A percentile compares a stretch with the other conserved stretches of the same genome.
phyloP scores from a whole-genome alignment of 208 protist genomes.

The Eutreptiella sp. region DNA sequence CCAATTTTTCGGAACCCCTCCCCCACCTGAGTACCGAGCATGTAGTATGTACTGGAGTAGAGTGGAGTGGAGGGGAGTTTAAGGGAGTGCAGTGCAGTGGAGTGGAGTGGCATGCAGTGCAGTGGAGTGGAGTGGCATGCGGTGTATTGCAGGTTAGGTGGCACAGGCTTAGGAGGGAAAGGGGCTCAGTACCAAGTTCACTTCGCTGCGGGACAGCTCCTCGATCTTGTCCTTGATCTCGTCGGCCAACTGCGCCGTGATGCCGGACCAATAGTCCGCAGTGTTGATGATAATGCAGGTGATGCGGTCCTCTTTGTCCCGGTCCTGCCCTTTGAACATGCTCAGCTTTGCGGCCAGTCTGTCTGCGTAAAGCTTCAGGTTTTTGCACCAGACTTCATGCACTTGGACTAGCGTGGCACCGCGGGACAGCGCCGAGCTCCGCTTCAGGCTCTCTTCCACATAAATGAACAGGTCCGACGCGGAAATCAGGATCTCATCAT shows the following conservation, averaged over 20 bases:
- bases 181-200: too few species aligned
- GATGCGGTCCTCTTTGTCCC: slow-evolving; percentile 37
- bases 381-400: slow-evolving; percentile 63
- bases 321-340: background rate
- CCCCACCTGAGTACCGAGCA: too few species aligned
- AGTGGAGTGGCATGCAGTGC: too few species aligned
- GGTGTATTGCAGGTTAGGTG: too few species aligned
- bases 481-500: slow-evolving; percentile 58
- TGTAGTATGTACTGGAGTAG: too few species aligned
- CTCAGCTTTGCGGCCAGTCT: background rate
- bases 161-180: too few species aligned
- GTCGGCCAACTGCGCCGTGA: slow-evolving; percentile 57
- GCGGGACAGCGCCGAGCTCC: slow-evolving; percentile 64
- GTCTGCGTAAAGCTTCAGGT: slow-evolving; percentile 36
- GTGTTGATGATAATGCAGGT: slow-evolving; percentile 78
- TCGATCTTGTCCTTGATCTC: slow-evolving; percentile 64
- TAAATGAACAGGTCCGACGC: slow-evolving; percentile 78
- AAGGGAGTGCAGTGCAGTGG: too few species aligned
- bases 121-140: too few species aligned
- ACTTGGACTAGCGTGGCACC: slow-evolving; percentile 74
- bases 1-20: too few species aligned
- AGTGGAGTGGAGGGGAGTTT: too few species aligned
- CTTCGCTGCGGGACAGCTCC: background rate
- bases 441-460: slow-evolving; percentile 75
- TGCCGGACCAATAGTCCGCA: slow-evolving; percentile 65